Evolutionary conservation across 2,329 filamentous ascomycete genomes (phyloP).

Genomic region (Xylaria sp.): DNA sequence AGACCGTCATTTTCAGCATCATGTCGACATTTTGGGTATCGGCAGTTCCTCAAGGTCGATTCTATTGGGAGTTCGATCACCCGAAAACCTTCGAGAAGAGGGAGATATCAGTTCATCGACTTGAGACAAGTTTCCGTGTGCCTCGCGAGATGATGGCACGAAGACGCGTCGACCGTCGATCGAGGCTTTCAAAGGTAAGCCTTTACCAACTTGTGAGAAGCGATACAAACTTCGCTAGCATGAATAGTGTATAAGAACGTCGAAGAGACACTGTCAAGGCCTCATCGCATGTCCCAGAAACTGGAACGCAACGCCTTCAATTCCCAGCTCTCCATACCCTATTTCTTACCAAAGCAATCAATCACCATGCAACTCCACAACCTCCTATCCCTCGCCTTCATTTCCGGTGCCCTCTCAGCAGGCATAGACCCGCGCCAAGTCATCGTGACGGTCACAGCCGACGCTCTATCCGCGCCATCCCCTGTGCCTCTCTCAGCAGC

Average conservation of each 20-base stretch:
- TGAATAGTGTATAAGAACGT: conserved; percentile 12
- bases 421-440: conserved; percentile 23
- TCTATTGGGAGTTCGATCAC: neutral
- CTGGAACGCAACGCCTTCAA: neutral
- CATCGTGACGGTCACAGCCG: conserved; percentile 24
- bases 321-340: neutral
- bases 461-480: conserved; percentile 3
- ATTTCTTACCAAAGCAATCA: neutral
- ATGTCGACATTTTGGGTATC: neutral
- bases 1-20: neutral
- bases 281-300: neutral
- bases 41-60: neutral
- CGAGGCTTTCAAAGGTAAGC: neutral
- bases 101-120: conserved; percentile 2
- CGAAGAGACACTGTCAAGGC: neutral
- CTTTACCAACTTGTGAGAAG: neutral
- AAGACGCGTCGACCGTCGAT: conserved; percentile 22
- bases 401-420: conserved; percentile 25
- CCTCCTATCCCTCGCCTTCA: conserved; percentile 25
- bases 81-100: neutral
- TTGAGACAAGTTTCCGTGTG: conserved; percentile 31
- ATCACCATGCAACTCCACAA: conserved; percentile 30
- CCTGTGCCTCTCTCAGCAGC: conserved; percentile 17
- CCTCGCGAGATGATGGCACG: conserved; percentile 26
- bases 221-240: neutral